Evolutionary conservation across 1,139 yeast genomes (phyloP), one percentile per base, ranked within the genome.

Genomic region (Yamadazyma mexicana): DNA sequence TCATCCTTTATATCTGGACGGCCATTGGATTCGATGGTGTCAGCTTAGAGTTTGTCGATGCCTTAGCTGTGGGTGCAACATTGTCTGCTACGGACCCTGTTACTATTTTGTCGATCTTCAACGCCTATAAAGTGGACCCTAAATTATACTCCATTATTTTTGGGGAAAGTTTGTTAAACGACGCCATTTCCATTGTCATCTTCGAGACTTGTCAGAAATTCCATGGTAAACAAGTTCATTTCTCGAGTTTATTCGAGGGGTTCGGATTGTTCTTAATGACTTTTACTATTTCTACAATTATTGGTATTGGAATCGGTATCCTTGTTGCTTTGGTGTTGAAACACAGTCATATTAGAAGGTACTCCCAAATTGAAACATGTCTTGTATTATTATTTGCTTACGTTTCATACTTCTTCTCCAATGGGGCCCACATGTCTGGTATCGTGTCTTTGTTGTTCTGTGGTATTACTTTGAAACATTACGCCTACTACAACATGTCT

Each of bases 341-440:
- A 58, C 98, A 94, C 60, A 84, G 96, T 3, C 95, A 89, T 54
- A 83, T 94, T 35, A 75, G 98, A 64, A 72, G 98, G 50, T 88
- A 87, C 61, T 98, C 98, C 11, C 95, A 91, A 59, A 88, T 92
- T 53, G 99, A 94, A 68, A 87, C 97, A 16, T 92, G 98, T 61
- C 64, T 94, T 46, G 95, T 94, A 18, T 68, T 92, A 37, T 67
- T 94, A 48, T 84, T 91, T 60, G 97, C 98, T 7, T 94, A 94
- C 59, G 96, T 91, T 51, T 87, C 98, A 0, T 94, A 94, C 60
- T 94, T 94, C 70, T 92, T 94, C 63, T 91, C 98, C 35, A 94
- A 92, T 58, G 99, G 98, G 32, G 94, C 98, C 51, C 98, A 94
- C 60, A 92, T 92, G 98, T 89, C 97, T 5, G 99, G 99, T 35